phyloP scores from a whole-genome alignment of 306 rosid species.

The Castanea mollissima region DNA sequence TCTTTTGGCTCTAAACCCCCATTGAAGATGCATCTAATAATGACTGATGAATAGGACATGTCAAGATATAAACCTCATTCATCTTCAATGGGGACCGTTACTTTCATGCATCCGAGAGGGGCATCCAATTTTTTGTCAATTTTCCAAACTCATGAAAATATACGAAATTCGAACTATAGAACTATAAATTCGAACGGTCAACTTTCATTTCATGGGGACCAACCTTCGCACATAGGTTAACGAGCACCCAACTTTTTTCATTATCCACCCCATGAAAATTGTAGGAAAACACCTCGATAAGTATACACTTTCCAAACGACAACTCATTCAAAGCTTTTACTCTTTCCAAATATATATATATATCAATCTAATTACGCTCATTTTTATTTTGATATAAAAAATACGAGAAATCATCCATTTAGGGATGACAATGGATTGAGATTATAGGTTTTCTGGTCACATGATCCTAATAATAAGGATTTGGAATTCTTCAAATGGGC shows the following conservation, averaged over 20 bases:
- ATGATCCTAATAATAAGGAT: no score
- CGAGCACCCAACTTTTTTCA: background rate
- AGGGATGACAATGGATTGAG: no score
- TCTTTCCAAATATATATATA: background rate
- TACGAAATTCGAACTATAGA: background rate
- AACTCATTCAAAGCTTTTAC: background rate
- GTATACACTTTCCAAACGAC: background rate
- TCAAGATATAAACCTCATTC: background rate
- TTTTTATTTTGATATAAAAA: no score
- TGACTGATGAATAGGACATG: background rate
- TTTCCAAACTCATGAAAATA: background rate
- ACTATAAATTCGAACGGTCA: background rate
- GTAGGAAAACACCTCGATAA: background rate
- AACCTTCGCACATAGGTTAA: no score
- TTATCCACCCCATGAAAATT: background rate
- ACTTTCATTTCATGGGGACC: background rate
- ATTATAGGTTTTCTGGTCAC: no score
- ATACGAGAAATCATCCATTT: no score
- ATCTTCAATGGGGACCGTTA: background rate
- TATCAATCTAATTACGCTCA: background rate
- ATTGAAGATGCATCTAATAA: background rate
- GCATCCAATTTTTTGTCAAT: background rate
- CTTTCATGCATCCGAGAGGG: background rate
- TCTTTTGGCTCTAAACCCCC: background rate
- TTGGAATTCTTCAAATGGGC: no score